Base-by-base conservation (phyloP, 768 basidiomycete species). In the Suillus americanus region DNA sequence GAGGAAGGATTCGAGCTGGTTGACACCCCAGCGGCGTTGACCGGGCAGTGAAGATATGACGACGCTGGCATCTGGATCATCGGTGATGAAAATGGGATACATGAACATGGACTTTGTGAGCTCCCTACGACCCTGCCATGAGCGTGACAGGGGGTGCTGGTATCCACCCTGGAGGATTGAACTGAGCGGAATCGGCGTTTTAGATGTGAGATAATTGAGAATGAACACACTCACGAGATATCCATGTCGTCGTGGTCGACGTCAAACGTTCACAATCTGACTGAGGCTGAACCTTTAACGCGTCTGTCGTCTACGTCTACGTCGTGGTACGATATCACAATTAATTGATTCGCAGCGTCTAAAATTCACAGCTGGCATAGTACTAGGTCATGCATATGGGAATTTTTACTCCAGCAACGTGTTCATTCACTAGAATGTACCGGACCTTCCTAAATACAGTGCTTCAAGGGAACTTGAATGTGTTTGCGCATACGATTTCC, bases 21-120 rank as follows among this genome's bases (percentile, higher is more conserved):
- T 93, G n/a, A 99, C 79, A 12, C 97, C 97, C 97, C 97, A 99
- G 55, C 95, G 80, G 61, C 89, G 85, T 74, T 98, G 96, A 7
- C 90, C 92, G 7, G 95, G 96, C 10, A 98, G 81, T 25, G 87
- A 82, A 0, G 84, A 72, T 68, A 99, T 95, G 65, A 86, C 83
- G 57, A 89, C 89, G 74, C 87, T 85, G 5, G 95, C 93, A 65
- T 95, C 84, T 2, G 94, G 89, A 65, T 98, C 94, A 77, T 99
- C 97, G 16, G 95, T 95, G 71, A 99, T 91, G 76, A 99, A 99
- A 71, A 99, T 95, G 9, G 97, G 97, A 77, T 99, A 99, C 92
- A 98, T 98, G 77, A 99, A 85, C 96, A 98, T 98, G 68, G 86
- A 86, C 75, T 96, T 97, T 28, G 90, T 89, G 73, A 97, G 85